A percentile compares a stretch with the other conserved stretches of the same genome.
Evolutionary conservation across 2,329 filamentous ascomycete genomes (phyloP).

Genomic region (Ophiocordyceps camponoti-rufipedis): DNA sequence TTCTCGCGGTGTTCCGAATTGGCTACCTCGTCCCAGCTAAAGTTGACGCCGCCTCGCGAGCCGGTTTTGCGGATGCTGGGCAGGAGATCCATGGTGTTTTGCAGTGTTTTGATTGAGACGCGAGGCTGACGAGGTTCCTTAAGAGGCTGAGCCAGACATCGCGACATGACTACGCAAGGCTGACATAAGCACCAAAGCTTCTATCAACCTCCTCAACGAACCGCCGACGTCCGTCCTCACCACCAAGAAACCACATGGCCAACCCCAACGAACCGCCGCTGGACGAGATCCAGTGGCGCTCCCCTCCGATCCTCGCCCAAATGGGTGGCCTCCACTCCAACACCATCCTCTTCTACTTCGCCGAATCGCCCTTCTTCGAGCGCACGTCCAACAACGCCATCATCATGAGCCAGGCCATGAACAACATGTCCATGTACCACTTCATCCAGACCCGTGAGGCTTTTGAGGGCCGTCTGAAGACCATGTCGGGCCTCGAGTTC

Average conservation of each 20-base stretch:
- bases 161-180: no score
- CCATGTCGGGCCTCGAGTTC: conserved; percentile 50
- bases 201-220: no score
- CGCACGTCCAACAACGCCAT: conserved; percentile 49
- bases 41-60: conserved; percentile 84
- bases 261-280: conserved; percentile 30
- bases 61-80: conserved; percentile 81
- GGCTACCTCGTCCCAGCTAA: conserved; percentile 92
- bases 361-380: conserved; percentile 50
- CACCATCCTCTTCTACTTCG: conserved; percentile 49
- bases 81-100: conserved; percentile 63
- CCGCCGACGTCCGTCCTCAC: neutral
- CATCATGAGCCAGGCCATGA: conserved; percentile 41
- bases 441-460: conserved; percentile 41
- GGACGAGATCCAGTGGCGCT: conserved; percentile 51
- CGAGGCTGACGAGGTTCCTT: no score
- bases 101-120: neutral
- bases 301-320: conserved; percentile 26
- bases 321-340: conserved; percentile 46
- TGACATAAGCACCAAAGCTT: no score
- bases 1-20: conserved; percentile 76
- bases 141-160: no score
- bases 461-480: conserved; percentile 43
- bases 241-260: neutral
- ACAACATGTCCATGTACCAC: conserved; percentile 38